Percentiles rank a stretch among this genome's conserved stretches.
Evolutionary conservation across 2,329 filamentous ascomycete species (phyloP).

Genomic region (Endothia cerciana): DNA sequence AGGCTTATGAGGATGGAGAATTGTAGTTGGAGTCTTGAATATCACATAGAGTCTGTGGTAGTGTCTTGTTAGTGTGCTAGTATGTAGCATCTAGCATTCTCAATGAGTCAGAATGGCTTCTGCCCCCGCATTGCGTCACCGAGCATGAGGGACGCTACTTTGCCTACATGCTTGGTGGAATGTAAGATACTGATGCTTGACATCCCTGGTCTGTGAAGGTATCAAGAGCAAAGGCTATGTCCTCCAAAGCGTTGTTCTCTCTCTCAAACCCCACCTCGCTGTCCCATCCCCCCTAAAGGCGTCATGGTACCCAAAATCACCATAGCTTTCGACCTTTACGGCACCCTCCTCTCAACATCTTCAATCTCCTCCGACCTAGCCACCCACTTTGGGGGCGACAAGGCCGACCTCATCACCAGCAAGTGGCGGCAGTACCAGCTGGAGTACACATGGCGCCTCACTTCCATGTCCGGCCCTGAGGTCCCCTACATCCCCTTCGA

Average conservation of each 20-base stretch:
- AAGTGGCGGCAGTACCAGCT: constrained; percentile 72
- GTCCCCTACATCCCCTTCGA: constrained; percentile 40
- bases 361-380: constrained; percentile 66
- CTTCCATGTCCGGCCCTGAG: constrained; percentile 63
- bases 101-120: not conserved
- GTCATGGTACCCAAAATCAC: constrained; percentile 39
- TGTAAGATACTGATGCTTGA: not conserved
- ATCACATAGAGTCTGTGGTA: too few relatives aligned
- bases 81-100: too few relatives aligned
- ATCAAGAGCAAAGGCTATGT: not conserved
- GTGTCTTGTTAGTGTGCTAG: too few relatives aligned
- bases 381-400: constrained; percentile 55
- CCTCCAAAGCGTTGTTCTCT: not conserved
- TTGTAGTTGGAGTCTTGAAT: too few relatives aligned
- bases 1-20: too few relatives aligned
- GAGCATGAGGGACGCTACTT: constrained; percentile 12
- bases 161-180: not conserved
- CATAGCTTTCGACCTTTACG: constrained; percentile 77
- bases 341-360: constrained; percentile 72
- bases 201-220: not conserved
- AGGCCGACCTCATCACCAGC: constrained; percentile 59
- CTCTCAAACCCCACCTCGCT: not conserved
- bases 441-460: constrained; percentile 78
- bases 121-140: constrained; percentile 27
- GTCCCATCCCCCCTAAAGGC: not conserved